Base-by-base conservation (phyloP, 441 rosid genomes). In the Brassica balearica region DNA sequence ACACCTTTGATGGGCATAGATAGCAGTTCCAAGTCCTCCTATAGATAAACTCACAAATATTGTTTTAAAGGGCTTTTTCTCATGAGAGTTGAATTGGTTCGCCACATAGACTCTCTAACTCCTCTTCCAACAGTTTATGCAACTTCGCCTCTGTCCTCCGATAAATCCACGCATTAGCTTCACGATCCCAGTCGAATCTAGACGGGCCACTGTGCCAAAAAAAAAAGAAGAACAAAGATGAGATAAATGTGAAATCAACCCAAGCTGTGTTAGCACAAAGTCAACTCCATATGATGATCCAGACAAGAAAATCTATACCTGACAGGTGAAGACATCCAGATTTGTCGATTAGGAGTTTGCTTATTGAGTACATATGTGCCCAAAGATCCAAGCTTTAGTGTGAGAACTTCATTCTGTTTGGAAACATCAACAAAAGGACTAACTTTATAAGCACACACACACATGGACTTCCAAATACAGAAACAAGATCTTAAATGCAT, bases 101-200 rank as follows among this genome's bases (percentile, higher is more conserved):
- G 63, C 93, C 88, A 51, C 96, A 91, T 17, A 90, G 83, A 62
- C 84, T 85, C 86, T 83, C 82, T 74, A 92, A 80, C 80, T 94
- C 98, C 34, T 73, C 85, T 84, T 91, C 97, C 77, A 94, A 79
- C 27, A 92, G 83, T 72, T 81, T 66, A 38, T 86, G 77, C 73
- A 92, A 81, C 69, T 85, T 88, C 41, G 91, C 93, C 82, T 83
- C 87, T 0, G 89, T 92, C 62, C 98, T 76, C 66, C 93, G 82
- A 58, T 93, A 93, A 38, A 93, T 77, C 97, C 97, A 92, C 15
- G 87, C 87, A 73, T 86, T 75, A 51, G 88, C 84, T 64, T 80
- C 82, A 65, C 3, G 81, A 76, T 94, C 97, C 98, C 98, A 94
- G 77, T 93, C 97, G 64, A 89, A 92, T 71, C 94, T 86, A 20